A percentile compares a stretch with the other conserved stretches of the same genome.
These are phyloP conservation scores for Aegle marmelos DNA, from an alignment of 345 rosid genomes.

Conservation along the genomic window DNA sequence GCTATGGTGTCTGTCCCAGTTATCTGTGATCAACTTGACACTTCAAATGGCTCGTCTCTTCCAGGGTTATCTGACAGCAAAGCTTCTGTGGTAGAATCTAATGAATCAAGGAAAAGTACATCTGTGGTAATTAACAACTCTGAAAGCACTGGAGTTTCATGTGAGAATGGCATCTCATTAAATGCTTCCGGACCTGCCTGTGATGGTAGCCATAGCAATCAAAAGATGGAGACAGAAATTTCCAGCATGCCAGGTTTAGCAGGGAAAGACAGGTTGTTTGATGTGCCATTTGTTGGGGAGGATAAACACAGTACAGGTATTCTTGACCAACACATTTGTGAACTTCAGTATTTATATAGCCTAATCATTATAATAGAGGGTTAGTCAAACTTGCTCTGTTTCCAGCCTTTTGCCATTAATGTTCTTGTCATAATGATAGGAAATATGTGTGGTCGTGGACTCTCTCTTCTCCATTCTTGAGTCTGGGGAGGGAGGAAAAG, in stretches of 20 bases:
- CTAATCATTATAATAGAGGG: background rate
- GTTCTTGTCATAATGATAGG: background rate
- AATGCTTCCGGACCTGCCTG: constrained; percentile 43
- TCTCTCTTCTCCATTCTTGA: background rate
- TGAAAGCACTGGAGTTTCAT: constrained; percentile 62
- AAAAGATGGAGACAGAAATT: constrained; percentile 54
- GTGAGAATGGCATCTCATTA: constrained; percentile 46
- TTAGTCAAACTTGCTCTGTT: background rate
- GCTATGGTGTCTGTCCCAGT: constrained; percentile 77
- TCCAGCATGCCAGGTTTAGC: constrained; percentile 39
- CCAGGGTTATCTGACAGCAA: constrained; percentile 57
- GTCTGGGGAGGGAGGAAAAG: background rate
- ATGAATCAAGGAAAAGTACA: constrained; percentile 53
- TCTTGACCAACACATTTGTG: constrained; percentile 4
- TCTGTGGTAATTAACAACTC: constrained; percentile 52
- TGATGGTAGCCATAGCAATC: constrained; percentile 41
- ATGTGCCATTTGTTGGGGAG: constrained; percentile 79
- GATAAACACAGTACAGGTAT: constrained; percentile 71
- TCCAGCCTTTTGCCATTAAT: background rate
- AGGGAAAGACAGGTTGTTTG: constrained; percentile 62
- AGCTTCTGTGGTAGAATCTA: constrained; percentile 48
- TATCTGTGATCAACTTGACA: constrained; percentile 59
- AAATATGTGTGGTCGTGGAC: background rate
- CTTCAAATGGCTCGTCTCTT: constrained; percentile 46
- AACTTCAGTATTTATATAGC: background rate